phyloP scores from a whole-genome alignment of 2,329 filamentous ascomycete genomes.

The Atkinsonella hypoxylon region DNA sequence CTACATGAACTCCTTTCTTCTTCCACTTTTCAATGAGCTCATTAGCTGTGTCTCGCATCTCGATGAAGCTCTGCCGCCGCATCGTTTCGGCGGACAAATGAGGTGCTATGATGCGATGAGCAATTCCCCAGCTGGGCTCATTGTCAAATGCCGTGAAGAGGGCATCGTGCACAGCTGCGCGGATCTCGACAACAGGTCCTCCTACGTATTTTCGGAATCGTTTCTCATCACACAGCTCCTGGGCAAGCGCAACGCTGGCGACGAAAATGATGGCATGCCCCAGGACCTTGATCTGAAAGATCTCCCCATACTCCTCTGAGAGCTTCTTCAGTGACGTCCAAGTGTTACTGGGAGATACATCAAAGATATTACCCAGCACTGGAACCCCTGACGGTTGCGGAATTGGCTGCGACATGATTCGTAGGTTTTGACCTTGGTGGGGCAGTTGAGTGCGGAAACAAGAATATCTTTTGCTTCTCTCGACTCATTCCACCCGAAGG shows the following conservation, averaged over 20 bases:
- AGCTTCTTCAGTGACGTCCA: constrained; percentile 25
- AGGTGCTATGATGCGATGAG: constrained; percentile 40
- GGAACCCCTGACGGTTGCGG: constrained; percentile 23
- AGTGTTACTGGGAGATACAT: constrained; percentile 22
- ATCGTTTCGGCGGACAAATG: constrained; percentile 24
- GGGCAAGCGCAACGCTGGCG: constrained; percentile 33
- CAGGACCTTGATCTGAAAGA: constrained; percentile 26
- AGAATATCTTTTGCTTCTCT: neutral
- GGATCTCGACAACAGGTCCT: constrained; percentile 40
- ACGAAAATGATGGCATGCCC: constrained; percentile 29
- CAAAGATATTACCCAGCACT: constrained; percentile 25
- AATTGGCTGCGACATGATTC: constrained; percentile 22
- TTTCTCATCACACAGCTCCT: constrained; percentile 39
- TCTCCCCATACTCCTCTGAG: constrained; percentile 24
- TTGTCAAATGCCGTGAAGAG: constrained; percentile 40
- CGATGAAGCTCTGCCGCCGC: constrained; percentile 24
- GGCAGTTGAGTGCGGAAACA: too few relatives aligned
- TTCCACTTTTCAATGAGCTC: constrained; percentile 41
- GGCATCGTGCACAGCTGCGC: constrained; percentile 34
- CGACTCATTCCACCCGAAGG: neutral
- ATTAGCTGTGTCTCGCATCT: constrained; percentile 35
- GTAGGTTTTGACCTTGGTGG: too few relatives aligned
- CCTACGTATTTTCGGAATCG: constrained; percentile 43
- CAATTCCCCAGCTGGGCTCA: constrained; percentile 36
- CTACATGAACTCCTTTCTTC: constrained; percentile 15